Evolutionary conservation across 139 green algal genomes (phyloP).

Genomic region (Chlamydomonas schloesseri): DNA sequence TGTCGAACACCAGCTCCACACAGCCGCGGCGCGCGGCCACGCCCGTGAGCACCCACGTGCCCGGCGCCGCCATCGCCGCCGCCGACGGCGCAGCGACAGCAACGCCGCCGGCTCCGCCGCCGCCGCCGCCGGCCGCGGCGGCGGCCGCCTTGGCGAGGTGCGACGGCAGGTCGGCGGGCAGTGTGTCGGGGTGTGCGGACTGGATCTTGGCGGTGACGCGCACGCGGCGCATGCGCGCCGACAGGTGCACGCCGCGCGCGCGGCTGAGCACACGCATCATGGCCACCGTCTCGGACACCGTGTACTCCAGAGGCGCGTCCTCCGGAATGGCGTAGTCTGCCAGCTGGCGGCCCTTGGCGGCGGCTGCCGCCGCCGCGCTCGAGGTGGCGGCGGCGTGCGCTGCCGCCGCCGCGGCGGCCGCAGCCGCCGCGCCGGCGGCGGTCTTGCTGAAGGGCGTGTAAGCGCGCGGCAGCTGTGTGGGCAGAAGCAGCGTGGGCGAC

Average conservation of each 20-base stretch:
- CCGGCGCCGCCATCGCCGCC: not conserved
- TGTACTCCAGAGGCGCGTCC: constrained; percentile 18
- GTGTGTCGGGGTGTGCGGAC: constrained; percentile 30
- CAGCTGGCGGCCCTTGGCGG: constrained; percentile 19
- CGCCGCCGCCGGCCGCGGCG: not conserved
- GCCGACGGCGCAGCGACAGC: not conserved
- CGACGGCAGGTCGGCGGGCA: constrained; percentile 8
- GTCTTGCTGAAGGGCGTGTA: not conserved
- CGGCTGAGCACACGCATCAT: constrained; percentile 38
- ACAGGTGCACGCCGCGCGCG: constrained; percentile 30
- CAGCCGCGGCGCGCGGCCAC: constrained; percentile 23
- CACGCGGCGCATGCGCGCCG: constrained; percentile 34
- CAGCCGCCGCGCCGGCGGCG: not conserved
- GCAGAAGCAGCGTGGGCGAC: too few species aligned
- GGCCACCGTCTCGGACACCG: constrained; percentile 6
- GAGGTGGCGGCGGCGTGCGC: not conserved
- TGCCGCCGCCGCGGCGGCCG: not conserved
- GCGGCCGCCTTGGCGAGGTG: not conserved
- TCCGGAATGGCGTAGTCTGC: constrained; percentile 37
- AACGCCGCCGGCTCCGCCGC: not conserved
- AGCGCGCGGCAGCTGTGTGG: not conserved
- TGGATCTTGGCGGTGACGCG: constrained; percentile 41
- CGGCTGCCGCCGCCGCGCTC: too few species aligned
- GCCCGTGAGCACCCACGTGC: constrained; percentile 22
- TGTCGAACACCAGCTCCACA: constrained; percentile 39